Conservation (phyloP, 1,139 yeast species). For the Spencermartinsiella ligniputridi region DNA sequence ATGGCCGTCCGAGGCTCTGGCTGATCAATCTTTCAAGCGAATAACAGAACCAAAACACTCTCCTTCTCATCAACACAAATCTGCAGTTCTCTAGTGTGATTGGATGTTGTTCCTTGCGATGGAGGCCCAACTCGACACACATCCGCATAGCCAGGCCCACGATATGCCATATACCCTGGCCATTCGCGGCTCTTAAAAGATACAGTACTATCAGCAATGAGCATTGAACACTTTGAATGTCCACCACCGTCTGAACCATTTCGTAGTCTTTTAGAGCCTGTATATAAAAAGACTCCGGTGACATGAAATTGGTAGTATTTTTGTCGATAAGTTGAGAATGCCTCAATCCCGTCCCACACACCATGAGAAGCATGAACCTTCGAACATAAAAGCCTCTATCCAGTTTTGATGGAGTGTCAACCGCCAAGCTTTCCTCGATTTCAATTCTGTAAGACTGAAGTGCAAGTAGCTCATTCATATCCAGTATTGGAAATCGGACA, state of each 20-base stretch:
- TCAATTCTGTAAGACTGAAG: not conserved
- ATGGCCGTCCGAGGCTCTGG: constrained; percentile 13
- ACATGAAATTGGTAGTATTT: not conserved
- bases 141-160: constrained; percentile 11
- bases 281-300: constrained; percentile 7
- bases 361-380: constrained; percentile 9
- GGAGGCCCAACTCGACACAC: constrained; percentile 14
- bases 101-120: constrained; percentile 9
- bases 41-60: constrained; percentile 12
- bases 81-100: constrained; percentile 4
- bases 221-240: constrained; percentile 11
- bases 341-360: constrained; percentile 10
- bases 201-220: constrained; percentile 6
- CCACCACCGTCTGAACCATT: constrained; percentile 3
- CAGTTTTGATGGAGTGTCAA: not conserved
- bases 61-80: constrained; percentile 6
- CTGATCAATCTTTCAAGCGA: constrained; percentile 11
- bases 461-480: constrained; percentile 3
- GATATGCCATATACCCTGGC: constrained; percentile 13
- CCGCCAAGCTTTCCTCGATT: not conserved
- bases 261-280: constrained; percentile 8
- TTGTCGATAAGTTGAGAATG: constrained; percentile 11
- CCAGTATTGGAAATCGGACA: constrained; percentile 10
- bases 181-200: constrained; percentile 7
- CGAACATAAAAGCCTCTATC: constrained; percentile 4